Evolutionary conservation across 306 rosid genomes (phyloP).

Genomic region (Pyrus pyrifolia): DNA sequence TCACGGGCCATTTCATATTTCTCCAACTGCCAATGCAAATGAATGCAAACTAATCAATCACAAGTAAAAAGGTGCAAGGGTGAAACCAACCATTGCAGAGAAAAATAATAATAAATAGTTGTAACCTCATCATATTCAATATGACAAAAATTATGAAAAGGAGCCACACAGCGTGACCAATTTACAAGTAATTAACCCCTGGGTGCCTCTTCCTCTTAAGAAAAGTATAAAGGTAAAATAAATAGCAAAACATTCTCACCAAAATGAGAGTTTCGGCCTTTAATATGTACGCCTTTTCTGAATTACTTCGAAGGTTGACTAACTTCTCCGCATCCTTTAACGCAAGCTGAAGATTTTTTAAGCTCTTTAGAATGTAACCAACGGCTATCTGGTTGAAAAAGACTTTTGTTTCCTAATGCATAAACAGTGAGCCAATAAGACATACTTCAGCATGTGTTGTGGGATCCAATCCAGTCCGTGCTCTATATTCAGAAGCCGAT

Average conservation of each 20-base stretch:
- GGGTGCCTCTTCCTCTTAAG: too few relatives aligned
- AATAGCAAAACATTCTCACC: conserved; percentile 36
- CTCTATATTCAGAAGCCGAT: conserved; percentile 74
- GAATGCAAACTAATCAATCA: background rate
- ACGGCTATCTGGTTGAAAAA: conserved; percentile 6
- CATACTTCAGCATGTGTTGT: conserved; percentile 88
- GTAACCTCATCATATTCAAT: background rate
- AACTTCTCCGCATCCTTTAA: conserved; percentile 89
- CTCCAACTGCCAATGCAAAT: conserved; percentile 65
- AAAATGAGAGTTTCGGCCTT: conserved; percentile 66
- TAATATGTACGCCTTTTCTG: conserved; percentile 64
- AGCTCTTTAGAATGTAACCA: conserved; percentile 4
- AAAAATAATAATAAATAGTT: background rate
- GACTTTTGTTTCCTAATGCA: conserved; percentile 9
- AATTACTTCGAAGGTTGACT: conserved; percentile 38
- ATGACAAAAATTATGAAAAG: background rate
- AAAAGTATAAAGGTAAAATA: background rate
- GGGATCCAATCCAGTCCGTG: conserved; percentile 90
- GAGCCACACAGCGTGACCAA: background rate
- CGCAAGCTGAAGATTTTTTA: conserved; percentile 63
- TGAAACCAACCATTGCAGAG: background rate
- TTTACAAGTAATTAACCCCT: background rate
- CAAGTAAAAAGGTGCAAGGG: background rate
- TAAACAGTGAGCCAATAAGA: conserved; percentile 18
- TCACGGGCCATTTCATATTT: conserved; percentile 75